Conservation (phyloP, 345 rosid genomes). For the Bretschneidera sinensis region DNA sequence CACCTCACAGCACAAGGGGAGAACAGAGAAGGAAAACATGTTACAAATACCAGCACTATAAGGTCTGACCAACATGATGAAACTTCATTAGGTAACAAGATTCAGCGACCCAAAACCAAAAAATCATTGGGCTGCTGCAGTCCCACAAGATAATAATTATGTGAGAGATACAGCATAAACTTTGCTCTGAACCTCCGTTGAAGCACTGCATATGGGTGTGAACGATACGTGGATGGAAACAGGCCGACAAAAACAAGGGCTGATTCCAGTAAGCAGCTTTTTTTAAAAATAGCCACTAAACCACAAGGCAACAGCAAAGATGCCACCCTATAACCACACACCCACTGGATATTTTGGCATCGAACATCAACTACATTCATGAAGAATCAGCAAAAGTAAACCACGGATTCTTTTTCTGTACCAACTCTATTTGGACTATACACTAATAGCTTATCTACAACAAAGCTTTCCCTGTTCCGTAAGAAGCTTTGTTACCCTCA, state of each 20-base stretch:
- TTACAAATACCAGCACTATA: not conserved
- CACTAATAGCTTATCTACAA: constrained; percentile 31
- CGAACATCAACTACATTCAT: not conserved
- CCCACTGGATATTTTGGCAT: constrained; percentile 13
- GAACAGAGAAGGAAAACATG: no score
- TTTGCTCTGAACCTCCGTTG: constrained; percentile 5
- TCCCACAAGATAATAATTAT: not conserved
- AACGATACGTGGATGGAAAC: constrained; percentile 19
- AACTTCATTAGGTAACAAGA: not conserved
- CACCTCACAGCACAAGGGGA: no score
- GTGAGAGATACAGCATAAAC: not conserved
- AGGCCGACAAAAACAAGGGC: constrained; percentile 40
- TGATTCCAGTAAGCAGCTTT: constrained; percentile 40
- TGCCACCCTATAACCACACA: constrained; percentile 29
- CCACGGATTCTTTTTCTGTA: not conserved
- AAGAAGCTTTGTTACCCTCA: constrained; percentile 12
- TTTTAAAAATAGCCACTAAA: constrained; percentile 40
- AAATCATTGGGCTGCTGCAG: constrained; percentile 34
- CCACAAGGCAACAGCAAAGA: constrained; percentile 12
- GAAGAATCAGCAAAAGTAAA: constrained; percentile 6
- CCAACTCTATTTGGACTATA: constrained; percentile 26
- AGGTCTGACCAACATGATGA: not conserved
- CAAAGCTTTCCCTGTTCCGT: constrained; percentile 18
- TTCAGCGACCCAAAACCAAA: constrained; percentile 36
- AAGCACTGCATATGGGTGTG: not conserved